phyloP scores from a whole-genome alignment of 768 basidiomycete species.

The Mycena vulgaris region DNA sequence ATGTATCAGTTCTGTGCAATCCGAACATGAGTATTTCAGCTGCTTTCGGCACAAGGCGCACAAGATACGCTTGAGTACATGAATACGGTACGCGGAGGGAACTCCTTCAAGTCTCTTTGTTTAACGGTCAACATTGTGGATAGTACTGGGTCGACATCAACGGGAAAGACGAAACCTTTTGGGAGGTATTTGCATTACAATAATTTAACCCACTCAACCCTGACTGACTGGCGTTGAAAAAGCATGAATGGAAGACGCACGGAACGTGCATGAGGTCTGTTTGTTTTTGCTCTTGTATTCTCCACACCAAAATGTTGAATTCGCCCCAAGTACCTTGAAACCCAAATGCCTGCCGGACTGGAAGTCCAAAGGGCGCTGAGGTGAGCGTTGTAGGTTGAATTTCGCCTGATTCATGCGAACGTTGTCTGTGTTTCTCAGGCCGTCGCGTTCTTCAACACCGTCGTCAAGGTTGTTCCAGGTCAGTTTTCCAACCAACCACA shows the following conservation, averaged over 20 bases:
- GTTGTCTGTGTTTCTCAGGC: no score
- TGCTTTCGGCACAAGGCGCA: conserved; percentile 71
- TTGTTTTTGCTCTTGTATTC: conserved; percentile 9
- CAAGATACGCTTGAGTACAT: conserved; percentile 73
- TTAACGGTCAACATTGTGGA: background rate
- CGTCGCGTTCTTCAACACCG: conserved; percentile 69
- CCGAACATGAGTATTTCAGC: conserved; percentile 52
- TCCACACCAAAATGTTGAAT: background rate
- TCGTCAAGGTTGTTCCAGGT: conserved; percentile 30
- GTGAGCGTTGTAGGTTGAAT: no score
- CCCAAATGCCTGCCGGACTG: conserved; percentile 71
- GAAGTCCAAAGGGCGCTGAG: conserved; percentile 72
- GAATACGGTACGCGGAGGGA: conserved; percentile 51
- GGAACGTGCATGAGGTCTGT: conserved; percentile 72
- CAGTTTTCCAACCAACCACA: background rate
- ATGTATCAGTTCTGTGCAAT: background rate
- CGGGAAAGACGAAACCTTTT: conserved; percentile 75
- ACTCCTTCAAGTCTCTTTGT: background rate
- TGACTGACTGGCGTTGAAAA: background rate
- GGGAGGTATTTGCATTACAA: conserved; percentile 56
- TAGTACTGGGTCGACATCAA: conserved; percentile 76
- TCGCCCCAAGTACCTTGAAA: conserved; percentile 65
- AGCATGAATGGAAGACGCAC: conserved; percentile 82
- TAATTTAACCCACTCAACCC: background rate
- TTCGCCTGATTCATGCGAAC: no score